Evolutionary conservation across 2,329 filamentous ascomycete genomes (phyloP).

Genomic region (Dactylellina drechsleri): DNA sequence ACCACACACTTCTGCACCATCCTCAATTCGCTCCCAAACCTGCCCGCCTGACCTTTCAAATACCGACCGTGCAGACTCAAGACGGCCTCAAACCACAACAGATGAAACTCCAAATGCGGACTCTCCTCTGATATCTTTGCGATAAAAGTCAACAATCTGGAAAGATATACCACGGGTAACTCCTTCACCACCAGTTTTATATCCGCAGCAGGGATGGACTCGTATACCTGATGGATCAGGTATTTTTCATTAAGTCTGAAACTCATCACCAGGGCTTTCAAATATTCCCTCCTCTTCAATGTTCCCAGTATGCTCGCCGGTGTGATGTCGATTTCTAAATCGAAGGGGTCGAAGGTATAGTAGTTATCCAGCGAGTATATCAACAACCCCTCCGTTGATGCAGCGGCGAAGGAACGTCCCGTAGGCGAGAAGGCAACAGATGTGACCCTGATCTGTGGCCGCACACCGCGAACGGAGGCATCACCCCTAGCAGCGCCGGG

Average conservation of each 20-base stretch:
- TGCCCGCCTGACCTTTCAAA: slow-evolving; percentile 81
- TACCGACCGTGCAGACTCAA: slow-evolving; percentile 85
- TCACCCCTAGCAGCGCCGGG: slow-evolving; percentile 91
- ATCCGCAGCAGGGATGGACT: slow-evolving; percentile 78
- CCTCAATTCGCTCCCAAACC: slow-evolving; percentile 84
- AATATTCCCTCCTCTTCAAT: slow-evolving; percentile 78
- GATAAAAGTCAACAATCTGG: slow-evolving; percentile 84
- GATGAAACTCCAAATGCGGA: slow-evolving; percentile 92
- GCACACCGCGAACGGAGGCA: slow-evolving; percentile 77
- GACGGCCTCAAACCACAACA: slow-evolving; percentile 87
- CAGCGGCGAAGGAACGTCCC: slow-evolving; percentile 90
- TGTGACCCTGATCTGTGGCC: slow-evolving; percentile 84
- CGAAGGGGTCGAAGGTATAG: slow-evolving; percentile 92
- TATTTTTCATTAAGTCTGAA: slow-evolving; percentile 91
- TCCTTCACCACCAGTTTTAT: slow-evolving; percentile 81
- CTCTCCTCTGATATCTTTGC: slow-evolving; percentile 87
- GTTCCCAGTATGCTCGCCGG: slow-evolving; percentile 81
- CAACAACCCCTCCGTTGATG: slow-evolving; percentile 90
- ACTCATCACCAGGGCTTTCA: slow-evolving; percentile 94
- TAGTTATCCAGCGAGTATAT: slow-evolving; percentile 90
- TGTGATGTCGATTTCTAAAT: slow-evolving; percentile 92
- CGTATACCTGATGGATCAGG: slow-evolving; percentile 85
- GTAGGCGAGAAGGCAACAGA: slow-evolving; percentile 88
- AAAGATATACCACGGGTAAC: slow-evolving; percentile 85
- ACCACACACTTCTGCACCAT: slow-evolving; percentile 82